phyloP scores from a whole-genome alignment of 345 rosid genomes.

The Eutrema heterophyllum region DNA sequence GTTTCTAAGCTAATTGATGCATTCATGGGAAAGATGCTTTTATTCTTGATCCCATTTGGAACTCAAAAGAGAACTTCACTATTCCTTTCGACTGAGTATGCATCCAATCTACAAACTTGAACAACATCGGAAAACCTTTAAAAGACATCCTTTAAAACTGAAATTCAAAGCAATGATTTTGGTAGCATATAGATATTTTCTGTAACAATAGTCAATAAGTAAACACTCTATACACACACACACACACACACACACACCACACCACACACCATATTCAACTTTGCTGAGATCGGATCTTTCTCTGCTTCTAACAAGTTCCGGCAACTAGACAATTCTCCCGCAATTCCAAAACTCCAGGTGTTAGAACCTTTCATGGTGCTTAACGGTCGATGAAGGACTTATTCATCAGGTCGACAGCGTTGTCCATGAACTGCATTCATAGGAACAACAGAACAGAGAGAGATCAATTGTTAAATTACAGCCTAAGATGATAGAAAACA shows the following conservation, averaged over 20 bases:
- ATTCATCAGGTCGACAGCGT: slow-evolving; percentile 78
- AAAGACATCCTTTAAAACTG: neutral
- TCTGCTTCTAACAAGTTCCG: slow-evolving; percentile 13
- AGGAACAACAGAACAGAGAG: slow-evolving; percentile 17
- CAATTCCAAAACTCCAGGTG: slow-evolving; percentile 21
- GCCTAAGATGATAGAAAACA: neutral
- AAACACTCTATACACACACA: slow-evolving; percentile 12
- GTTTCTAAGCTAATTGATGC: neutral
- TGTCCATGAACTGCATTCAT: slow-evolving; percentile 77
- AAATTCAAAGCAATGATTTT: slow-evolving; percentile 9
- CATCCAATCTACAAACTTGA: neutral
- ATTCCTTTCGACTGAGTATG: neutral
- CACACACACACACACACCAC: slow-evolving; percentile 2
- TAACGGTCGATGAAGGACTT: slow-evolving; percentile 79
- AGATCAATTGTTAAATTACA: neutral
- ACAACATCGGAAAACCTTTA: neutral
- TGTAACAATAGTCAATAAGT: neutral
- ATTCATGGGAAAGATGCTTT: neutral
- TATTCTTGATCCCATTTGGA: neutral
- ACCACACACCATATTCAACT: neutral
- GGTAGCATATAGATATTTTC: neutral
- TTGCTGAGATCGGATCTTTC: slow-evolving; percentile 10
- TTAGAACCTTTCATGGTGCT: slow-evolving; percentile 14
- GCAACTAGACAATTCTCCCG: slow-evolving; percentile 2
- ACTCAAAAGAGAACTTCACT: neutral